Evolutionary conservation across 345 rosid species (phyloP), one percentile per base, ranked within the genome.

Genomic region (Iberis pinnata): DNA sequence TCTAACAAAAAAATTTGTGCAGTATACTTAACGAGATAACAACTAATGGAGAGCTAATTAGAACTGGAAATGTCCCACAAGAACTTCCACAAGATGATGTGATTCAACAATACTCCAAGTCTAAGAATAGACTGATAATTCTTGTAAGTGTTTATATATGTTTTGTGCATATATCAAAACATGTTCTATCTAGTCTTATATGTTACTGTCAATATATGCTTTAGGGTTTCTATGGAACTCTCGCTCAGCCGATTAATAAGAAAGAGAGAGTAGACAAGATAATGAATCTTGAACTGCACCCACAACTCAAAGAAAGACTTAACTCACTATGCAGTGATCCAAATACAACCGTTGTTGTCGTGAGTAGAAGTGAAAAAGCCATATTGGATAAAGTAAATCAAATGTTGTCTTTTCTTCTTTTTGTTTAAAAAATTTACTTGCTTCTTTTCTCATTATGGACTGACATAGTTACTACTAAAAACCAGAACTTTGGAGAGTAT

Each of bases 141-240:
- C 77, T 89, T 78, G 97, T 89, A 78, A 49, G 73, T 54, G 18
- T 50, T 17, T n/a, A n/a, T n/a, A n/a, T n/a, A n/a, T n/a, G n/a
- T n/a, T n/a, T n/a, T n/a, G n/a, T n/a, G n/a, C n/a, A 25, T 18
- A 47, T 29, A 54, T 13, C 56, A 42, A 18, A 31, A 40, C 3
- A 53, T n/a, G 13, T 4, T 29, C 19, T 39, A 26, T 29, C 7
- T 22, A 41, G 42, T 38, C 29, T 45, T 53, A 27, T 60, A 36
- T 32, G 33, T n/a, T n/a, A n/a, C n/a, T n/a, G n/a, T n/a, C n/a
- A n/a, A n/a, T n/a, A n/a, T n/a, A n/a, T n/a, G n/a, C n/a, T n/a
- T n/a, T n/a, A 92, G 99, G 99, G 99, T 41, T 88, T 88, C 67
- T 88, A 83, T 73, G 83, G 95, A 63, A 80, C 97, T 10, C 68